phyloP scores from a whole-genome alignment of 768 basidiomycete species.

The Tubosaeta sp. region DNA sequence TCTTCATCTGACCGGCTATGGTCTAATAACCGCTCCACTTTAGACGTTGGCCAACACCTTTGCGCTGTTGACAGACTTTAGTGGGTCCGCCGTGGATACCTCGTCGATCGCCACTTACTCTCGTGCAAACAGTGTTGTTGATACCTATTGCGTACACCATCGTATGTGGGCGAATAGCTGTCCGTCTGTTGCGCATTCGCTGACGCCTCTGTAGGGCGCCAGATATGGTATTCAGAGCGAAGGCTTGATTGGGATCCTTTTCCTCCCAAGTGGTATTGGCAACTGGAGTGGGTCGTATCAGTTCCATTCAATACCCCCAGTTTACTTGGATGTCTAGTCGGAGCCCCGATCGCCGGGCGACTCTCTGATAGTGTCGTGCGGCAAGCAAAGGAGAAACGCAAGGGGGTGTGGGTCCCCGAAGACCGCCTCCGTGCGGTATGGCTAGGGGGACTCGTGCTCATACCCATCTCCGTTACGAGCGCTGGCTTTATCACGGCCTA shows the following conservation, averaged over 20 bases:
- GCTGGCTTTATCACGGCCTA: slow-evolving; percentile 51
- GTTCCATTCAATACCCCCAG: neutral
- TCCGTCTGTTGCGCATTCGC: neutral
- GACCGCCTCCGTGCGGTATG: slow-evolving; percentile 57
- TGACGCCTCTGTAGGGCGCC: slow-evolving; percentile 41
- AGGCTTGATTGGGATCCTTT: slow-evolving; percentile 19
- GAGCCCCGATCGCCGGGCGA: slow-evolving; percentile 54
- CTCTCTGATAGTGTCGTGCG: slow-evolving; percentile 54
- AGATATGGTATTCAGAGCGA: slow-evolving; percentile 24
- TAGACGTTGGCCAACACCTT: slow-evolving; percentile 40
- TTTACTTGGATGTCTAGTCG: slow-evolving; percentile 36
- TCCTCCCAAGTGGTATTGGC: slow-evolving; percentile 27
- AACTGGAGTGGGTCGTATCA: slow-evolving; percentile 15
- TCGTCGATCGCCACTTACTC: neutral
- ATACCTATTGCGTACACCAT: slow-evolving; percentile 65
- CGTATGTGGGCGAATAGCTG: slow-evolving; percentile 33
- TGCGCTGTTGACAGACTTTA: slow-evolving; percentile 25
- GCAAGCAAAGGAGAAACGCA: slow-evolving; percentile 43
- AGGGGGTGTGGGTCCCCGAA: slow-evolving; percentile 62
- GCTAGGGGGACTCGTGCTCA: slow-evolving; percentile 42
- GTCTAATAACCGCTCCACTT: slow-evolving; percentile 7
- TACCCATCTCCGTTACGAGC: slow-evolving; percentile 48
- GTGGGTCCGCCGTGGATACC: slow-evolving; percentile 27
- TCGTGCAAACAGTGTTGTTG: slow-evolving; percentile 34
- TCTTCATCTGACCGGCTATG: neutral